Conservation (phyloP, 225 moss, liverwort and hornwort genomes). For the Pleurozium schreberi region DNA sequence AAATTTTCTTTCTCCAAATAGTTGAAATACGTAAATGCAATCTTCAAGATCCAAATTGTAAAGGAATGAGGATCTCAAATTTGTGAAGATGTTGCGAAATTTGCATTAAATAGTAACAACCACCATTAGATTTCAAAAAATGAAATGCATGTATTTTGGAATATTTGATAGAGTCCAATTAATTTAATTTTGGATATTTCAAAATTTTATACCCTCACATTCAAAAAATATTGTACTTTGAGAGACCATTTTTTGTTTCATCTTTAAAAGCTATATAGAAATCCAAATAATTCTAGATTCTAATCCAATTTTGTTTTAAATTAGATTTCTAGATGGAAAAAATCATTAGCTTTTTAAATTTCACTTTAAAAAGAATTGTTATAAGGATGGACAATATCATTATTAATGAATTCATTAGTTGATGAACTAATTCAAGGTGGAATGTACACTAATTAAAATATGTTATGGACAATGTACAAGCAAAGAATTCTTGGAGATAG, state of each 20-base stretch:
- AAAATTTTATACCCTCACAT: neutral
- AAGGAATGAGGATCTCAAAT: neutral
- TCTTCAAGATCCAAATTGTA: rapidly evolving
- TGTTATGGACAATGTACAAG: neutral
- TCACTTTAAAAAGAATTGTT: neutral
- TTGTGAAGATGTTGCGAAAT: neutral
- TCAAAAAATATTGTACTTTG: neutral
- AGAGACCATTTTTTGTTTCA: neutral
- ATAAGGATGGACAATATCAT: neutral
- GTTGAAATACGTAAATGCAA: rapidly evolving
- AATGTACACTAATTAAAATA: neutral
- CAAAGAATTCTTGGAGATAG: neutral
- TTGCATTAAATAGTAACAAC: rapidly evolving
- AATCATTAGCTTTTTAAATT: neutral
- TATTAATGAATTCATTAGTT: too few species aligned
- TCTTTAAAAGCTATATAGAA: neutral
- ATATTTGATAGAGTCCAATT: neutral
- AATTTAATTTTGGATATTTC: neutral
- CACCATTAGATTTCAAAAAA: neutral
- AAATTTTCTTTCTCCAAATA: neutral
- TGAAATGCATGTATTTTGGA: neutral
- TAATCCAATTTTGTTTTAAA: neutral
- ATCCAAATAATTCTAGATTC: too few species aligned
- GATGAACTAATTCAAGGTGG: neutral
- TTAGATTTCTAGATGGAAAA: neutral